These are phyloP conservation scores for Geotrichum phurueaensis DNA, from an alignment of 1,139 yeast genomes.

Conservation along the genomic window DNA sequence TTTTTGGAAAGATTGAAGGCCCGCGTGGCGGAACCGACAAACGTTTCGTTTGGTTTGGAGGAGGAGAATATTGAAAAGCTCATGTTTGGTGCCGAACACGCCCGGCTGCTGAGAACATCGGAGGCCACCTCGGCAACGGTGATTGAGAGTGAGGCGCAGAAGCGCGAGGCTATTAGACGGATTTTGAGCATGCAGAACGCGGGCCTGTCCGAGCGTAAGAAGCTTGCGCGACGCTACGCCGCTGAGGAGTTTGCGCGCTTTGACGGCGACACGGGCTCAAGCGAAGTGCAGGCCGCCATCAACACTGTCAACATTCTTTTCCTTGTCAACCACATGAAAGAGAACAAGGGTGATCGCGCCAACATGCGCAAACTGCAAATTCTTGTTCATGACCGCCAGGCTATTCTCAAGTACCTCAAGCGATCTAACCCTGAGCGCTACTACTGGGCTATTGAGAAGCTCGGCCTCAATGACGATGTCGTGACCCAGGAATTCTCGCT, in stretches of 20 bases:
- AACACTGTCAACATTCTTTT: conserved; percentile 75
- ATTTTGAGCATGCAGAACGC: conserved; percentile 72
- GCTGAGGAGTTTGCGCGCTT: conserved; percentile 71
- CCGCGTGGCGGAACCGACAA: conserved; percentile 58
- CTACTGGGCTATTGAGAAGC: conserved; percentile 76
- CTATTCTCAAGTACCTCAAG: conserved; percentile 72
- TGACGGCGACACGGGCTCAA: conserved; percentile 89
- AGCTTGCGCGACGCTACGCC: conserved; percentile 59
- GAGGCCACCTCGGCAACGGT: neutral
- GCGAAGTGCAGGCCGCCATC: conserved; percentile 94
- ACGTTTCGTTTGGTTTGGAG: conserved; percentile 38
- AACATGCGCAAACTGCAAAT: conserved; percentile 68
- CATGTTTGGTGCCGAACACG: conserved; percentile 69
- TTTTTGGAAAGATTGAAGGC: conserved; percentile 64
- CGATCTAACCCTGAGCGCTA: conserved; percentile 73
- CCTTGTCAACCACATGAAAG: conserved; percentile 68
- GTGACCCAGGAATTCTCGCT: conserved; percentile 76
- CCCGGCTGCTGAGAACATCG: conserved; percentile 42
- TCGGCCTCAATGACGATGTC: conserved; percentile 79
- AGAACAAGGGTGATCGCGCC: conserved; percentile 65
- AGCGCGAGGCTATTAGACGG: conserved; percentile 64
- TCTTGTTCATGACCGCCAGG: conserved; percentile 84
- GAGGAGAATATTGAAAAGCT: conserved; percentile 64
- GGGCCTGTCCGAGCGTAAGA: conserved; percentile 50
- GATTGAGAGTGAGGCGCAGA: conserved; percentile 44